Evolutionary conservation across 2,329 filamentous ascomycete genomes (phyloP).

Genomic region (Arthrinium phaeospermum): DNA sequence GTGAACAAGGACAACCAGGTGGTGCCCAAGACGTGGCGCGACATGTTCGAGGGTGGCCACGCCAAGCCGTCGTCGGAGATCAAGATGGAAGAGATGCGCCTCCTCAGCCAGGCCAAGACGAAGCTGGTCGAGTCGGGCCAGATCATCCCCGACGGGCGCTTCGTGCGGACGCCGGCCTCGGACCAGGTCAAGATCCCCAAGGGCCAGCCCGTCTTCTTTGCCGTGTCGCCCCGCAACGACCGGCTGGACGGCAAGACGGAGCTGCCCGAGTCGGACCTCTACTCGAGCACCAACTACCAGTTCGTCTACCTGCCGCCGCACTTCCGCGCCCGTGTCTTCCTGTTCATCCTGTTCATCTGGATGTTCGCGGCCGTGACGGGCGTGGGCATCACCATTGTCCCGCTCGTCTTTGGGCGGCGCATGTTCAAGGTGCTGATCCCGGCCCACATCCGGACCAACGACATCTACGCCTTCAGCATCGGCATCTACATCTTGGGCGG

Average conservation of each 20-base stretch:
- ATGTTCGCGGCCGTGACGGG: conserved; percentile 89
- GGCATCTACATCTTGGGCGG: conserved; percentile 83
- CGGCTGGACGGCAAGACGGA: conserved; percentile 68
- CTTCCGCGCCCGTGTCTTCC: conserved; percentile 79
- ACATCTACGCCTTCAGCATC: conserved; percentile 94
- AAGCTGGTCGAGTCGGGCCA: conserved; percentile 43
- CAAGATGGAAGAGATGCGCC: background rate
- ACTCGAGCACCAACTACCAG: conserved; percentile 67
- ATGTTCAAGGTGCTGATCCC: conserved; percentile 79
- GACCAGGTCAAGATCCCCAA: conserved; percentile 95
- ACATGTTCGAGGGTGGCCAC: conserved; percentile 56
- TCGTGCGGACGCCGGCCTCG: conserved; percentile 90
- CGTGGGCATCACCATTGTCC: conserved; percentile 83
- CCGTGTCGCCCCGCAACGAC: conserved; percentile 71
- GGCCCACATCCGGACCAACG: conserved; percentile 77
- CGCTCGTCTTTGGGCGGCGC: conserved; percentile 81
- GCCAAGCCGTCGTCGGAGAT: conserved; percentile 46
- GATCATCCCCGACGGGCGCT: conserved; percentile 75
- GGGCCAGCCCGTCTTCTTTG: conserved; percentile 78
- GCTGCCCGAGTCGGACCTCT: conserved; percentile 54
- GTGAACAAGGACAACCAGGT: conserved; percentile 49
- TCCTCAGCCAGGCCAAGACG: conserved; percentile 41
- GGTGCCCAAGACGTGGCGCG: conserved; percentile 62
- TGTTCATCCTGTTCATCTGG: conserved; percentile 93
- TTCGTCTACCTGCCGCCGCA: conserved; percentile 83